Base-by-base conservation (phyloP, 2,329 filamentous ascomycete species). In the Epichloe baconii region DNA sequence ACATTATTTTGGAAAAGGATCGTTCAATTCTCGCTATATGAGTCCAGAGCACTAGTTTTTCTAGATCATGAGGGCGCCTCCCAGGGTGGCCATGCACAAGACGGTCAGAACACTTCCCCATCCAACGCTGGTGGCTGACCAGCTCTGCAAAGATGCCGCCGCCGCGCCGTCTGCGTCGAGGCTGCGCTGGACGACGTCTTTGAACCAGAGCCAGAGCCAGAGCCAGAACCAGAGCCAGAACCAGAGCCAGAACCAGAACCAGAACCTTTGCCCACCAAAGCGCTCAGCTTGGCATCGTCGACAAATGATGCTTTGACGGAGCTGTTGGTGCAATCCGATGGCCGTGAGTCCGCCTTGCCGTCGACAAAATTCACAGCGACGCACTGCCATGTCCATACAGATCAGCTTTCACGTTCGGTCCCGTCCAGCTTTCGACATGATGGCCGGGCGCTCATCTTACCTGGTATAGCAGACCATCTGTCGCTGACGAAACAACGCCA, bases 381-480 rank as follows among this genome's bases (percentile, higher is more conserved):
- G 59, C 78, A 80, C 77, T 80, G 48, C 41, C 38, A 21, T 34
- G 14, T 19, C 21, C 8, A 41, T 3, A 7, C 8, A 43, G 5
- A 38, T 44, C 17, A 44, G 41, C 26, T 11, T 15, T 34, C n/a
- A 10, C 41, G 31, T 11, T 23, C 12, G 6, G 36, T 19, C 37
- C 12, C 12, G 36, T 19, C 37, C 3, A 17, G 15, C 4, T 15
- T 46, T n/a, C 15, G 15, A 8, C 5, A 11, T 34, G 15, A 37
- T 2, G 12, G 23, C 17, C 15, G 11, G 6, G 26, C 19, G 2
- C 15, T 14, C 6, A 38, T 36, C 5, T 49, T 63, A 80, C 78
- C 69, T 79, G 74, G 59, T 73, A 82, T 5, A 82, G 64, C 15
- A 76, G 54, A 3, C 80, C 80, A 53, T 83, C 80, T 0, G 71